phyloP scores from a whole-genome alignment of 768 basidiomycete genomes.

The Rhizopogon vulgaris region DNA sequence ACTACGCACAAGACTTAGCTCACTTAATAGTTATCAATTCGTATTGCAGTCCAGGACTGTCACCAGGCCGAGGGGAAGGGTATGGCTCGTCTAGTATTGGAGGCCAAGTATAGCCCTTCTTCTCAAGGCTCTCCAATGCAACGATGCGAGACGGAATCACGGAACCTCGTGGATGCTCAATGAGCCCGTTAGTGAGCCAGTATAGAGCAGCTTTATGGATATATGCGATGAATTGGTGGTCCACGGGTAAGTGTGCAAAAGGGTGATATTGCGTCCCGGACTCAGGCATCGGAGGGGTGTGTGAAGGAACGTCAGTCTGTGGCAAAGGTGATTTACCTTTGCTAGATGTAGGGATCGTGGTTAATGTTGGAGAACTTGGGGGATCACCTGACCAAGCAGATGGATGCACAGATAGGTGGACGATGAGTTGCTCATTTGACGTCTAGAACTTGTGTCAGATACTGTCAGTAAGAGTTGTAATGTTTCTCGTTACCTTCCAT shows the following conservation, averaged over 20 bases:
- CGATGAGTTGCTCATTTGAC: constrained; percentile 48
- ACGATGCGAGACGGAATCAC: neutral
- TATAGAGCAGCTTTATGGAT: constrained; percentile 21
- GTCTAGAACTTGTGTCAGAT: constrained; percentile 30
- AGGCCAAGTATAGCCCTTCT: constrained; percentile 38
- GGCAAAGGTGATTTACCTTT: constrained; percentile 1
- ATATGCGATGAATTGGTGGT: constrained; percentile 14
- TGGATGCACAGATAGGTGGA: constrained; percentile 78
- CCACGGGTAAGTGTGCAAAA: constrained; percentile 1
- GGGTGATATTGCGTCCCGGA: constrained; percentile 4
- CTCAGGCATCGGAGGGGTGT: neutral
- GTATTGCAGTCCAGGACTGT: constrained; percentile 28
- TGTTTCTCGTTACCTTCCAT: constrained; percentile 52
- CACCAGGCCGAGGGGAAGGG: constrained; percentile 15
- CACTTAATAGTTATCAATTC: constrained; percentile 23
- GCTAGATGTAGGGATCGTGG: constrained; percentile 2
- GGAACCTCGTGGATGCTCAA: neutral
- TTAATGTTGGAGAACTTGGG: constrained; percentile 27
- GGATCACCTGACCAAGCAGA: constrained; percentile 64
- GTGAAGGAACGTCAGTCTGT: neutral
- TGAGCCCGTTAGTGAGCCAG: constrained; percentile 7
- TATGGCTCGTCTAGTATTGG: constrained; percentile 32
- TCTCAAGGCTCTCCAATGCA: constrained; percentile 25
- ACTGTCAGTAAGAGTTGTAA: neutral
- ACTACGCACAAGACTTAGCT: constrained; percentile 8